Evolutionary conservation across 108 stramenopile species (phyloP).

Genomic region (Skeletonema grethae): DNA sequence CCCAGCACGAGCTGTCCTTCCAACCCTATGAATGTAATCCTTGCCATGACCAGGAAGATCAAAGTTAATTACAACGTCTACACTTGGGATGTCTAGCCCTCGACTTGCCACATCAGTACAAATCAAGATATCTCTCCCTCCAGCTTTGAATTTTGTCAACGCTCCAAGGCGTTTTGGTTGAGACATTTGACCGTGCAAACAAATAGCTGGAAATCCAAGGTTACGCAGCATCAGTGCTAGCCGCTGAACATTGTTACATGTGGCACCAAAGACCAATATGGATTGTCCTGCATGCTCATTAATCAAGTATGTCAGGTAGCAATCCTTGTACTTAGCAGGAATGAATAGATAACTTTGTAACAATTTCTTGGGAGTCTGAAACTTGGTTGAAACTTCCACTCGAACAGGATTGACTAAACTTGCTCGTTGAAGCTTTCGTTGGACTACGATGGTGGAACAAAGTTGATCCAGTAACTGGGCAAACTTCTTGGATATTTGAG

Average conservation of each 20-base stretch:
- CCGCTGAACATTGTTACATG: conserved; percentile 96
- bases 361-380: conserved; percentile 94
- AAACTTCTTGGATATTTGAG: conserved; percentile 95
- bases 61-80: conserved; percentile 97
- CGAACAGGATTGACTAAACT: conserved; percentile 90
- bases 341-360: conserved; percentile 97
- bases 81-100: conserved; percentile 94
- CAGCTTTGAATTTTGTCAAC: conserved; percentile 92
- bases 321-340: conserved; percentile 99
- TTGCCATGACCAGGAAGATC: conserved; percentile 96
- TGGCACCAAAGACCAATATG: conserved; percentile 95
- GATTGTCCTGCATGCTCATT: conserved; percentile 97
- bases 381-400: conserved; percentile 94
- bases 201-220: conserved; percentile 95
- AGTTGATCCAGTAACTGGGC: conserved; percentile 70
- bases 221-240: conserved; percentile 94
- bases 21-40: conserved; percentile 98
- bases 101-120: conserved; percentile 98
- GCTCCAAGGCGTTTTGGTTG: conserved; percentile 98
- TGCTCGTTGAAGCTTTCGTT: conserved; percentile 95
- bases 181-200: conserved; percentile 98
- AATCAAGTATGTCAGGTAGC: conserved; percentile 95
- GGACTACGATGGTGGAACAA: conserved; percentile 98
- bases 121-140: conserved; percentile 84
- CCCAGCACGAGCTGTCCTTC: conserved; percentile 97